Evolutionary conservation across 345 rosid species (phyloP).

Genomic region (Sonneratia alba): DNA sequence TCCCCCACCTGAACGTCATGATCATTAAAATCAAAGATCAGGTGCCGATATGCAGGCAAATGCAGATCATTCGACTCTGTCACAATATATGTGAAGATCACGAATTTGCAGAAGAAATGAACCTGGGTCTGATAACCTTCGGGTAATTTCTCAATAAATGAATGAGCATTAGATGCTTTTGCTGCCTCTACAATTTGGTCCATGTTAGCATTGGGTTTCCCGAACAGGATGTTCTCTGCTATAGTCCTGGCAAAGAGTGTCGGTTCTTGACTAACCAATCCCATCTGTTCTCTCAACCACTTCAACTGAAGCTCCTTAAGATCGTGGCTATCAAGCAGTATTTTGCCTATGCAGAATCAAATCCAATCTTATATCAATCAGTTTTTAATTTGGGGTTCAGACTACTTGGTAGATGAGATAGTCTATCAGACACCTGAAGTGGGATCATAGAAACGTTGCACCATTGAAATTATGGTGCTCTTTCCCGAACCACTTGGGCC

Average conservation of each 20-base stretch:
- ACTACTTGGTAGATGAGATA: background rate
- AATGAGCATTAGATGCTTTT: slow-evolving; percentile 72
- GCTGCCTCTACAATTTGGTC: slow-evolving; percentile 54
- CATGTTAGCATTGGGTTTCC: slow-evolving; percentile 49
- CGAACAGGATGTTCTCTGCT: slow-evolving; percentile 52
- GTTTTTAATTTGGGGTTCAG: background rate
- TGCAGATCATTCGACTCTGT: background rate
- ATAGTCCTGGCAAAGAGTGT: slow-evolving; percentile 68
- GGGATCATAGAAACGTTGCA: slow-evolving; percentile 83
- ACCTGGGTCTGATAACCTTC: slow-evolving; percentile 72
- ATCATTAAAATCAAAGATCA: background rate
- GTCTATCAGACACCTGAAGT: slow-evolving; percentile 36
- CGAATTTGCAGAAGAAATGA: background rate
- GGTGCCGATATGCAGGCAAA: background rate
- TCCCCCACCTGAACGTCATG: slow-evolving; percentile 62
- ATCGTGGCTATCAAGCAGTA: slow-evolving; percentile 60
- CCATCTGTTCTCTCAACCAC: slow-evolving; percentile 85
- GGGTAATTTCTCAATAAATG: slow-evolving; percentile 51
- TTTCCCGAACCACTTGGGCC: slow-evolving; percentile 95
- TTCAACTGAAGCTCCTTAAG: slow-evolving; percentile 41
- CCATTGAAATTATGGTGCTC: slow-evolving; percentile 73
- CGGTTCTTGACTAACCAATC: slow-evolving; percentile 89
- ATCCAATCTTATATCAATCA: background rate
- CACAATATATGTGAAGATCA: no score
- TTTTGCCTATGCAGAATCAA: slow-evolving; percentile 28